Conservation (phyloP, 345 rosid genomes). For the Citrus glauca region DNA sequence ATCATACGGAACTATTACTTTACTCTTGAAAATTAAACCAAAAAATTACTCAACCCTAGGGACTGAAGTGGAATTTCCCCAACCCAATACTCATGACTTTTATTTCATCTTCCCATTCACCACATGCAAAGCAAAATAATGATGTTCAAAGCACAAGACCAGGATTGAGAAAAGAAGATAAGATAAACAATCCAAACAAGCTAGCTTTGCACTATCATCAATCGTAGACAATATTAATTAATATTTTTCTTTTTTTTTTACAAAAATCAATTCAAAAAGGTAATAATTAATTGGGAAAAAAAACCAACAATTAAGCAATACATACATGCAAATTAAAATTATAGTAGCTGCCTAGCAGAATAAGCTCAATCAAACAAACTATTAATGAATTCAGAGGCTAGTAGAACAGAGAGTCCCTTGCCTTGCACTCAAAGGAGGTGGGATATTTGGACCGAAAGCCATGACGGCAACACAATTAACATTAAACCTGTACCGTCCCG, state of each 20-base stretch:
- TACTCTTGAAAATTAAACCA: too few species aligned
- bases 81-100: too few species aligned
- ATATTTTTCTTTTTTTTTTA: background rate
- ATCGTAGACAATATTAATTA: background rate
- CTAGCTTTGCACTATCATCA: constrained; percentile 19
- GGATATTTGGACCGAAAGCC: constrained; percentile 45
- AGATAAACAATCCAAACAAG: background rate
- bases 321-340: background rate
- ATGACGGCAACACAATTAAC: constrained; percentile 63
- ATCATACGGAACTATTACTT: too few species aligned
- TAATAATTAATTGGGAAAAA: background rate
- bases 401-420: constrained; percentile 76
- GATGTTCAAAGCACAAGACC: background rate
- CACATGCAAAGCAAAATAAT: background rate
- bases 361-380: too few species aligned
- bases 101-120: too few species aligned
- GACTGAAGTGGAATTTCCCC: too few species aligned
- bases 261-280: constrained; percentile 3
- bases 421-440: constrained; percentile 43
- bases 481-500: constrained; percentile 56
- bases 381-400: constrained; percentile 22
- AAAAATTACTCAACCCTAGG: too few species aligned
- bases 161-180: background rate
- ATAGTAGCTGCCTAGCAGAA: too few species aligned
- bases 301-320: background rate